Percentiles rank a stretch among this genome's conserved stretches.
phyloP scores from a whole-genome alignment of 192 early-diverging fungal genomes.

The Entomortierella parvispora region DNA sequence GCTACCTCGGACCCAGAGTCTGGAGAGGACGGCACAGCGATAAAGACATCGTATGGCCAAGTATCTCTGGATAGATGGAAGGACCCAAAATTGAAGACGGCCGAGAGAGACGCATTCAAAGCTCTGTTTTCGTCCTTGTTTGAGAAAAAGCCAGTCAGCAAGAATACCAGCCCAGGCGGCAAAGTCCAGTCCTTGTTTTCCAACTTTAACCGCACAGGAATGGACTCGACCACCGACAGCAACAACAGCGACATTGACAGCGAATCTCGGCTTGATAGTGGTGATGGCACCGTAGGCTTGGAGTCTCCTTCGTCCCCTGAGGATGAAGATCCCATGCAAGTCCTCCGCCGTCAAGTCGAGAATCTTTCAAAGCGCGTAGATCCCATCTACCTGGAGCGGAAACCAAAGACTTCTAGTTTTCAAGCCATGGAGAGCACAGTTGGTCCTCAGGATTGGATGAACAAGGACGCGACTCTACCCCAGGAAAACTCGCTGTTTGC shows the following conservation, averaged over 20 bases:
- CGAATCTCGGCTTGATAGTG: too few species aligned
- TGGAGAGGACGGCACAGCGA: neutral
- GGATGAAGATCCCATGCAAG: slow-evolving; percentile 29
- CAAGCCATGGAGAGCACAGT: slow-evolving; percentile 39
- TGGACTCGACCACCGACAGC: neutral
- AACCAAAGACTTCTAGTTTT: slow-evolving; percentile 36
- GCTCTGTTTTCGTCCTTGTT: slow-evolving; percentile 44
- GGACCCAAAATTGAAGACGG: slow-evolving; percentile 28
- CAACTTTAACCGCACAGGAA: slow-evolving; percentile 36
- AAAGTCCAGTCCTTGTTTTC: slow-evolving; percentile 47
- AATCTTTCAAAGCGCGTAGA: slow-evolving; percentile 35
- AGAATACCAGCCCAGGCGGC: slow-evolving; percentile 1
- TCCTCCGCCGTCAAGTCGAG: slow-evolving; percentile 36
- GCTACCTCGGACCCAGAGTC: too few species aligned
- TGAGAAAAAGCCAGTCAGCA: slow-evolving; percentile 21
- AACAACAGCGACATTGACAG: slow-evolving; percentile 2
- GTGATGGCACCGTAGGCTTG: too few species aligned
- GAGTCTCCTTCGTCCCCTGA: too few species aligned
- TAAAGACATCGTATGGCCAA: neutral
- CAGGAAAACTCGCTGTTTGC: slow-evolving; percentile 28
- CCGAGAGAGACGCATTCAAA: slow-evolving; percentile 40
- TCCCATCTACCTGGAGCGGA: slow-evolving; percentile 38
- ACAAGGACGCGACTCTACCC: slow-evolving; percentile 15
- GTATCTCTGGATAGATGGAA: slow-evolving; percentile 30
- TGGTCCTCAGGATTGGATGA: slow-evolving; percentile 34